Evolutionary conservation across 768 basidiomycete species (phyloP).

Genomic region (Leucocoprinus birnbaumii): DNA sequence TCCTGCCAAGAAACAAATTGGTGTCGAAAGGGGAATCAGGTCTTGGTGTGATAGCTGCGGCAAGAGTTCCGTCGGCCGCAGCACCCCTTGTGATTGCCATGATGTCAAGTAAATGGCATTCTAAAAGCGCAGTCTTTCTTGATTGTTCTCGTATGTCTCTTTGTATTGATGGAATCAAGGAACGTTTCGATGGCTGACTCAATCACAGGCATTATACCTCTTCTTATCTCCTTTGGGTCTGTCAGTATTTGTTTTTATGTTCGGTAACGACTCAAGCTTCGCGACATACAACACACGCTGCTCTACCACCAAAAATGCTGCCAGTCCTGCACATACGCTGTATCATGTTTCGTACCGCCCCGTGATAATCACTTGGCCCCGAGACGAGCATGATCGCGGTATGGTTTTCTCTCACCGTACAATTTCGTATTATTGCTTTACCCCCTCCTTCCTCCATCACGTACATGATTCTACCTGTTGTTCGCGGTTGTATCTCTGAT

Average conservation of each 20-base stretch:
- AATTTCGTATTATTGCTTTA: not conserved
- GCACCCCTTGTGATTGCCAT: slow-evolving; percentile 55
- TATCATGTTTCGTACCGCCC: slow-evolving; percentile 67
- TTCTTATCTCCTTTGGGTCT: slow-evolving; percentile 28
- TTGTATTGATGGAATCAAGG: not conserved
- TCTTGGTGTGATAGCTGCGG: slow-evolving; percentile 77
- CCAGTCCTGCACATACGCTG: slow-evolving; percentile 52
- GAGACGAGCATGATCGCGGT: slow-evolving; percentile 67
- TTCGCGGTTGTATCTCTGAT: slow-evolving; percentile 5
- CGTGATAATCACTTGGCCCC: slow-evolving; percentile 47
- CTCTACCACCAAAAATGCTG: slow-evolving; percentile 18
- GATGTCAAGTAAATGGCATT: slow-evolving; percentile 52
- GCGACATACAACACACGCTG: not conserved
- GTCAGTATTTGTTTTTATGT: slow-evolving; percentile 14
- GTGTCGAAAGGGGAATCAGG: slow-evolving; percentile 61
- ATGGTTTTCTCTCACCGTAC: slow-evolving; percentile 30
- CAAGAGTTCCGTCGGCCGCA: slow-evolving; percentile 59
- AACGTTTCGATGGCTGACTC: not conserved
- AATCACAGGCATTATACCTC: not conserved
- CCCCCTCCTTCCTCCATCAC: slow-evolving; percentile 16
- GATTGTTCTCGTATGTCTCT: not conserved
- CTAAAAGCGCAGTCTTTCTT: not conserved
- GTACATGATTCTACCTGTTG: slow-evolving; percentile 21
- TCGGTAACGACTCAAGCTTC: not conserved
- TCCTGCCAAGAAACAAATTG: slow-evolving; percentile 47